Evolutionary conservation across 1,284 basidiomycete species (phyloP).

Genomic region (Takashimella tepidaria): DNA sequence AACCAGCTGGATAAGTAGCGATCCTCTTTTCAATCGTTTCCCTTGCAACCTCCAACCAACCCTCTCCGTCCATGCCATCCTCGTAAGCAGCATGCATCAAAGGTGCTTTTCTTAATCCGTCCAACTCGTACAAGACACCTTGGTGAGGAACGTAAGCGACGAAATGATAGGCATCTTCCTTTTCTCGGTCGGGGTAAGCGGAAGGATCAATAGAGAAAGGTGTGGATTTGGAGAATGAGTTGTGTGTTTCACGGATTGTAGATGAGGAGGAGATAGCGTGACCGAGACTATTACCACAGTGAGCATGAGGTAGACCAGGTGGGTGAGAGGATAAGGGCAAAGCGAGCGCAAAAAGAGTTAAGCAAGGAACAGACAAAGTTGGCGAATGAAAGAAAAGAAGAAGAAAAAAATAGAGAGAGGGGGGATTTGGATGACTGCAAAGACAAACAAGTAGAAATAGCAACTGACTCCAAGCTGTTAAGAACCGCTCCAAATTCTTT

Average conservation of each 20-base stretch:
- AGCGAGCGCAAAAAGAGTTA: no score
- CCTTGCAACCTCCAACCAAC: constrained; percentile 73
- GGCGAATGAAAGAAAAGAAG: no score
- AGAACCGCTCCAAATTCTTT: constrained; percentile 73
- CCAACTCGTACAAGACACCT: constrained; percentile 81
- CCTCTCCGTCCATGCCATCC: constrained; percentile 63
- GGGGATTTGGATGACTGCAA: no score
- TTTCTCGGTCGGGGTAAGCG: constrained; percentile 53
- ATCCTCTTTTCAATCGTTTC: constrained; percentile 80
- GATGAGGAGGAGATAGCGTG: constrained; percentile 80
- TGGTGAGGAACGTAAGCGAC: constrained; percentile 79
- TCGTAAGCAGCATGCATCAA: constrained; percentile 66
- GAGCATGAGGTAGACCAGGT: background rate
- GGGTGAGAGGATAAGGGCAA: background rate
- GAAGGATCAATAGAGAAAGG: constrained; percentile 74
- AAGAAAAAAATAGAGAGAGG: no score
- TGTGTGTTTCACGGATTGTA: constrained; percentile 77
- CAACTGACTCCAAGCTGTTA: constrained; percentile 60
- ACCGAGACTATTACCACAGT: constrained; percentile 58
- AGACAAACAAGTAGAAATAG: no score
- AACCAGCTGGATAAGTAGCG: constrained; percentile 74
- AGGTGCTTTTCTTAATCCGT: constrained; percentile 72
- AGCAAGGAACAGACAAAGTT: background rate
- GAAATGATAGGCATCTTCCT: constrained; percentile 90
- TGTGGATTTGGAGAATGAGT: constrained; percentile 69